phyloP scores from a whole-genome alignment of 2,329 filamentous ascomycete species.

The Cordyceps militaris region DNA sequence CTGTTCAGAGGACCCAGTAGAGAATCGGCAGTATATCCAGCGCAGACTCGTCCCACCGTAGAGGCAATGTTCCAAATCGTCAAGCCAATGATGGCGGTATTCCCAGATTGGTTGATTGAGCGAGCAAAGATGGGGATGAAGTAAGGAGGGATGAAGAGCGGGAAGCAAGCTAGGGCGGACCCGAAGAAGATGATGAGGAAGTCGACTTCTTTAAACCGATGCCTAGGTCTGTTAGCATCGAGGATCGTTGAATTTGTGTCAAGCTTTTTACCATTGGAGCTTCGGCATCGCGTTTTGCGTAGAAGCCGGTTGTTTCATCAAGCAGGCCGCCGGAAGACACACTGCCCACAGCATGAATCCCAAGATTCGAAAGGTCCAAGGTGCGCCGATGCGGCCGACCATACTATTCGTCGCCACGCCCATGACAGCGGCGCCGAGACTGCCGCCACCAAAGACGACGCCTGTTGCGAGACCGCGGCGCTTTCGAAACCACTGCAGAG shows the following conservation, averaged over 20 bases:
- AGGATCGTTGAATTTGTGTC: not conserved
- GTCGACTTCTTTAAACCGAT: conserved; percentile 19
- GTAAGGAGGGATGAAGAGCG: conserved; percentile 23
- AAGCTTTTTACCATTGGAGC: conserved; percentile 21
- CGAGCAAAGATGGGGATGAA: conserved; percentile 23
- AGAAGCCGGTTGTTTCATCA: conserved; percentile 16
- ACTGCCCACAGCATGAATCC: conserved; percentile 23
- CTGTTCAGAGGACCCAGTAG: conserved; percentile 23
- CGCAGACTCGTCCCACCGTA: conserved; percentile 20
- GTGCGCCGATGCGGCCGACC: conserved; percentile 18
- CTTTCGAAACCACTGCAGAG: conserved; percentile 21
- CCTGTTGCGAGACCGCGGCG: conserved; percentile 22
- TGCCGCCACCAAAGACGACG: conserved; percentile 23
- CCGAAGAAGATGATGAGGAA: conserved; percentile 21
- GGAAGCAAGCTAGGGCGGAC: conserved; percentile 20
- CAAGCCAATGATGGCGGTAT: conserved; percentile 18
- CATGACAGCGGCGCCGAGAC: conserved; percentile 23
- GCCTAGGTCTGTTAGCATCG: conserved; percentile 14
- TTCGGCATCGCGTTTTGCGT: conserved; percentile 13
- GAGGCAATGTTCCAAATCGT: conserved; percentile 24
- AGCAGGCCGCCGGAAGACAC: conserved; percentile 22
- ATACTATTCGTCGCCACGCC: conserved; percentile 19
- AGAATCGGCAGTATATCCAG: conserved; percentile 21
- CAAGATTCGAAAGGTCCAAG: conserved; percentile 23
- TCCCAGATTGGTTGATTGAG: conserved; percentile 18